These are phyloP conservation scores for Zasmidium angulare DNA, from an alignment of 2,329 filamentous ascomycete genomes.

Conservation along the genomic window DNA sequence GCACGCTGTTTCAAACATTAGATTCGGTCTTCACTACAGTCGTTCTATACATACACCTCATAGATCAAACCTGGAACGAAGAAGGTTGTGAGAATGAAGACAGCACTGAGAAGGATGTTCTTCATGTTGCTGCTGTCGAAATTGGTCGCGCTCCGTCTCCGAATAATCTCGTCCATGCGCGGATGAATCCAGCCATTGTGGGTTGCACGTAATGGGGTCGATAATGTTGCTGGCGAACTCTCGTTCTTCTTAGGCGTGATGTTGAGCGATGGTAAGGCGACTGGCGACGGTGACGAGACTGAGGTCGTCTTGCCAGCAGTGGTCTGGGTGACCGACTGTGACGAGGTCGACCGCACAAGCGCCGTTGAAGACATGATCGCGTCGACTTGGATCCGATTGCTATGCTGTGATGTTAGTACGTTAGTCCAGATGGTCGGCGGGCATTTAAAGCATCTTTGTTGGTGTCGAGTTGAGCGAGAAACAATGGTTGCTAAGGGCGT, in stretches of 20 bases:
- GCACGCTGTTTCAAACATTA: conserved; percentile 1
- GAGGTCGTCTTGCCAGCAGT: conserved; percentile 9
- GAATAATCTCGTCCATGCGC: conserved; percentile 79
- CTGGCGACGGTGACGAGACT: not conserved
- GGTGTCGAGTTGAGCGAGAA: not conserved
- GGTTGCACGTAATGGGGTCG: conserved; percentile 46
- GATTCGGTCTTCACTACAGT: not conserved
- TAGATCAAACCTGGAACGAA: conserved; percentile 42
- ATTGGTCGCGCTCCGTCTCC: conserved; percentile 72
- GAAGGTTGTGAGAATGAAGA: conserved; percentile 53
- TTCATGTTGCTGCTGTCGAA: conserved; percentile 77
- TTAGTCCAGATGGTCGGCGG: not conserved
- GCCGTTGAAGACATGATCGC: conserved; percentile 29
- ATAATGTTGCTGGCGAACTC: conserved; percentile 19
- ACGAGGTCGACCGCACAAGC: conserved; percentile 10
- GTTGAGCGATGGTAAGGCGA: conserved; percentile 17
- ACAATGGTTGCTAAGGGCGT: conserved; percentile 1
- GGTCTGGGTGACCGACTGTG: conserved; percentile 16
- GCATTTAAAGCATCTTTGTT: conserved; percentile 1
- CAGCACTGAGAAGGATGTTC: conserved; percentile 67
- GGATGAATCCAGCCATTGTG: conserved; percentile 79
- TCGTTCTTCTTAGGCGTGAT: conserved; percentile 12
- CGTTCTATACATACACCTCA: conserved; percentile 18
- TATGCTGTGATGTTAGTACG: conserved; percentile 12
- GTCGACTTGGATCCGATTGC: not conserved